phyloP scores from a whole-genome alignment of 345 rosid species.

The Citropsis articulata region DNA sequence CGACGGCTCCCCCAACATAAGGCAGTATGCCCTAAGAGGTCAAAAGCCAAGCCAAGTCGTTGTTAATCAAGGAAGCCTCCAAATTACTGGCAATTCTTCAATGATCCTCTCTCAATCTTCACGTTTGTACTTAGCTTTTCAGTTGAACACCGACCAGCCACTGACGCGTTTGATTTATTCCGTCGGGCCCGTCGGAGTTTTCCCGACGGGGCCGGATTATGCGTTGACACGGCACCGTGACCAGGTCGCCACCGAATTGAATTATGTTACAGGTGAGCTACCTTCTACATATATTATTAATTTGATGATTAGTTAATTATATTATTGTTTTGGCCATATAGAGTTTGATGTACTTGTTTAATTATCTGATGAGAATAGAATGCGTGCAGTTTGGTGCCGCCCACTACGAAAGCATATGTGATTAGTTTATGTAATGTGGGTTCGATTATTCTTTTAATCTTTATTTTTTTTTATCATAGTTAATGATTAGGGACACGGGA shows the following conservation, averaged over 20 bases:
- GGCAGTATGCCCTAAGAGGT: conserved; percentile 55
- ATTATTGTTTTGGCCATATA: not conserved
- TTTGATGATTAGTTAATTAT: not conserved
- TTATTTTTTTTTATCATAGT: not conserved
- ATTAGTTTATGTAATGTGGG: not conserved
- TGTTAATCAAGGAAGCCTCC: conserved; percentile 55
- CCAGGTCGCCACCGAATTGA: conserved; percentile 41
- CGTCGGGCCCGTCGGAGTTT: conserved; percentile 42
- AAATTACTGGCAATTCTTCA: conserved; percentile 29
- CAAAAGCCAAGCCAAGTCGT: conserved; percentile 32
- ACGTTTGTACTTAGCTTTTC: conserved; percentile 65
- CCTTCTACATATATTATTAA: too few species aligned
- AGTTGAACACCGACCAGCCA: conserved; percentile 46
- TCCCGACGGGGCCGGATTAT: conserved; percentile 46
- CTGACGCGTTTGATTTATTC: conserved; percentile 48
- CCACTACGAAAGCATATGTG: conserved; percentile 18
- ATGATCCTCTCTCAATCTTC: conserved; percentile 42
- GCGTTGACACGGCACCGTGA: conserved; percentile 49
- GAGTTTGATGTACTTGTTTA: too few species aligned
- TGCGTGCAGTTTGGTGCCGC: conserved; percentile 17
- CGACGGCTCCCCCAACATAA: conserved; percentile 22
- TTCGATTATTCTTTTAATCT: not conserved
- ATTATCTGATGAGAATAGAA: too few species aligned
- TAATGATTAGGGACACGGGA: not conserved
- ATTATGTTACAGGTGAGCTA: conserved; percentile 61